Conservation (phyloP, 768 basidiomycete species). For the Antrodiella citrinella region DNA sequence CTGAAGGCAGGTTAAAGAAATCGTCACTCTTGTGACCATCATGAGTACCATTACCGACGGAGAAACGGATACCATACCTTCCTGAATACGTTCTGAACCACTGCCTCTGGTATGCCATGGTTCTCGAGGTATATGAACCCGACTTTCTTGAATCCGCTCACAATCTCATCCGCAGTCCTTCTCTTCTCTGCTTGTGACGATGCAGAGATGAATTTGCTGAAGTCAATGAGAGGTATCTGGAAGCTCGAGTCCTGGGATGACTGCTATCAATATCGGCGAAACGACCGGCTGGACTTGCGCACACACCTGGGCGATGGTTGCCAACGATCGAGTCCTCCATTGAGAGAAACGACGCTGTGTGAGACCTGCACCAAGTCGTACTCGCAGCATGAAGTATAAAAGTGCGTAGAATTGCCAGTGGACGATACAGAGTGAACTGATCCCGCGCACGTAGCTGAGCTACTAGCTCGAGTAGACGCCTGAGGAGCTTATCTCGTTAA, state of each 20-base stretch:
- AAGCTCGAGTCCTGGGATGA: constrained; percentile 8
- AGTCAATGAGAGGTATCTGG: constrained; percentile 71
- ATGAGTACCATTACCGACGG: background rate
- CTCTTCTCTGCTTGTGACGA: constrained; percentile 47
- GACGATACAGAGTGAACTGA: too few species aligned
- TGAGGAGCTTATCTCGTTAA: too few species aligned
- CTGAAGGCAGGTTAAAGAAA: constrained; percentile 62
- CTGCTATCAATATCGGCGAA: too few species aligned
- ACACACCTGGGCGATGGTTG: background rate
- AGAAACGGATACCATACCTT: constrained; percentile 37
- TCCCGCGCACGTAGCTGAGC: too few species aligned
- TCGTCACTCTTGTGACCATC: constrained; percentile 50
- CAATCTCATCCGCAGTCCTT: constrained; percentile 57
- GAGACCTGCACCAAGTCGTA: too few species aligned
- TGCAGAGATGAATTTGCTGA: constrained; percentile 53
- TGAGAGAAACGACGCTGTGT: too few species aligned
- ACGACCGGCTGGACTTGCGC: too few species aligned
- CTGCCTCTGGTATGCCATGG: constrained; percentile 57
- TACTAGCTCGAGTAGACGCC: too few species aligned
- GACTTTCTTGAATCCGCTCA: constrained; percentile 69
- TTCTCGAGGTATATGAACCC: constrained; percentile 75
- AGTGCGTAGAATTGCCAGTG: too few species aligned
- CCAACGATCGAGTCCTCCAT: background rate
- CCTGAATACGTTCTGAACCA: constrained; percentile 51
- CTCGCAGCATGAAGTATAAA: too few species aligned